These are phyloP conservation scores for Acanthochlamys bracteata DNA, from an alignment of 106 monocot genomes.

Conservation along the genomic window DNA sequence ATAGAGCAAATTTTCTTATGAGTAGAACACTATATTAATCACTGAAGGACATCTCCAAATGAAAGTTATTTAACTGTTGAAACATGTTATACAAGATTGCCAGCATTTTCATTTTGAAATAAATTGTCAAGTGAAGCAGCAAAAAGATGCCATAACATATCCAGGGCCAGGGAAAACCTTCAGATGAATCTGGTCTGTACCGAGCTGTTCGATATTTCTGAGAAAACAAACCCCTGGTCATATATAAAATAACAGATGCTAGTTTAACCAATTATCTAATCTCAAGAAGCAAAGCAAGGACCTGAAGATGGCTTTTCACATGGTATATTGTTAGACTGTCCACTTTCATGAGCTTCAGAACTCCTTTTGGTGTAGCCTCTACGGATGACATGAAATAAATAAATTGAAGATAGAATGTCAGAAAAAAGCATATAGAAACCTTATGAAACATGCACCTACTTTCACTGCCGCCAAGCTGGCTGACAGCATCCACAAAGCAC, in stretches of 20 bases:
- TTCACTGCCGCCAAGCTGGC: slow-evolving; percentile 82
- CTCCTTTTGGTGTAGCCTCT: slow-evolving; percentile 92
- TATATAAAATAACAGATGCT: not conserved
- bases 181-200: slow-evolving; percentile 60
- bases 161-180: slow-evolving; percentile 36
- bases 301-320: slow-evolving; percentile 96
- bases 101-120: too few relatives aligned
- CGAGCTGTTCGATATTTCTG: slow-evolving; percentile 93
- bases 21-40: too few relatives aligned
- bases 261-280: not conserved
- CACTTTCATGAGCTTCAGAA: slow-evolving; percentile 82
- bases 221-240: slow-evolving; percentile 9
- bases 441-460: slow-evolving; percentile 32
- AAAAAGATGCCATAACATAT: not conserved
- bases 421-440: not conserved
- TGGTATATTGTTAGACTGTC: slow-evolving; percentile 85
- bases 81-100: too few relatives aligned
- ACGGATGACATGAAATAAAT: slow-evolving; percentile 4
- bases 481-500: slow-evolving; percentile 79
- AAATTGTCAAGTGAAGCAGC: not conserved
- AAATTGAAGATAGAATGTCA: not conserved
- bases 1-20: too few relatives aligned
- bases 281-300: slow-evolving; percentile 7
- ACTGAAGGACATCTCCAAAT: too few relatives aligned
- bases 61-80: too few relatives aligned